Evolutionary conservation across 306 rosid species (phyloP).

Genomic region (Rubus idaeus): DNA sequence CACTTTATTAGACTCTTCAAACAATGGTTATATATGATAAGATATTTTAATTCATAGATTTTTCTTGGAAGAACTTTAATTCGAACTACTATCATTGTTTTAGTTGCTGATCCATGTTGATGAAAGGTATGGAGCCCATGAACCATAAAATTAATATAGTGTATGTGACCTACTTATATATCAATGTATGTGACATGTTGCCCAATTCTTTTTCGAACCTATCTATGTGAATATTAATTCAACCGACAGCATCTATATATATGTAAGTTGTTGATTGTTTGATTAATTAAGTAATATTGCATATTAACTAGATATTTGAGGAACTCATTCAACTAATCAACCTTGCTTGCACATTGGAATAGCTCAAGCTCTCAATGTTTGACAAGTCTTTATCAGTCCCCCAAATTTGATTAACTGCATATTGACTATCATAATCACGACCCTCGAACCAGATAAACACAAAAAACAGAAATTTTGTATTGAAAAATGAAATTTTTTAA

Average conservation of each 20-base stretch:
- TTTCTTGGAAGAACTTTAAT: not conserved
- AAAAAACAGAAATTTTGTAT: too few species aligned
- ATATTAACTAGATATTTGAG: not conserved
- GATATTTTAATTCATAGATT: not conserved
- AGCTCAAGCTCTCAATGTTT: not conserved
- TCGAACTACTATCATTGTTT: not conserved
- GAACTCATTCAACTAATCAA: not conserved
- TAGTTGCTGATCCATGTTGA: not conserved
- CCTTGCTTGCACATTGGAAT: not conserved
- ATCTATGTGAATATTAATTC: too few species aligned
- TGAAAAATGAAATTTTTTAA: too few species aligned
- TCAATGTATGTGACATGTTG: not conserved
- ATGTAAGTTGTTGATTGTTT: not conserved
- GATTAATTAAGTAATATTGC: not conserved
- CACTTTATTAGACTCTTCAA: not conserved
- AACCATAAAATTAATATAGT: not conserved
- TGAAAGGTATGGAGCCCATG: constrained; percentile 1
- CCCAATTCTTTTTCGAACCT: not conserved
- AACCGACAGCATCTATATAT: not conserved
- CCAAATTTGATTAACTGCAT: not conserved
- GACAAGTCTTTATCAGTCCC: not conserved
- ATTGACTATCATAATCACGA: not conserved
- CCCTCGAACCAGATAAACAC: not conserved
- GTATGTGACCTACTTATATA: not conserved
- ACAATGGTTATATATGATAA: not conserved